phyloP scores from a whole-genome alignment of 176 grass and related monocot genomes.

The Dendrocalamus sinicus region DNA sequence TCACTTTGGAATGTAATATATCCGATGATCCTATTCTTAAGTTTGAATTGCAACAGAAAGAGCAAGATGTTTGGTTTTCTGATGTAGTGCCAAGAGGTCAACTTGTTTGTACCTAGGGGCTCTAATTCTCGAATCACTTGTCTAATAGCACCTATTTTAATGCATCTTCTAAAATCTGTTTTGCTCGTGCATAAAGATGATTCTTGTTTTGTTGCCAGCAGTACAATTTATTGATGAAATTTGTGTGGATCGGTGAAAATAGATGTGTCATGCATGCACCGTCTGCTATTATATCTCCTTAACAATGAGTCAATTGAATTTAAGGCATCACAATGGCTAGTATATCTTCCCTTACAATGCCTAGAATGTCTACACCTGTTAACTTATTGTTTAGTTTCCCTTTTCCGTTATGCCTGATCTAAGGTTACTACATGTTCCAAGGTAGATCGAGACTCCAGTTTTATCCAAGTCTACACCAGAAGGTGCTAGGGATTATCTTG shows the following conservation, averaged over 20 bases:
- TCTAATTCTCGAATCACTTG: conserved; percentile 9
- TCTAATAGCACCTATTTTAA: conserved; percentile 24
- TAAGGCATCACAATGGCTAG: neutral
- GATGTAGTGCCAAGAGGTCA: neutral
- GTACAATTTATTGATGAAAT: neutral
- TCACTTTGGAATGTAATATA: neutral
- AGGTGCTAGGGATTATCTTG: conserved; percentile 97
- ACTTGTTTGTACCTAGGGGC: neutral
- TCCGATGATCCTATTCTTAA: neutral
- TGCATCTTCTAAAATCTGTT: neutral
- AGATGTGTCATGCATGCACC: neutral
- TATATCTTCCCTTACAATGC: neutral
- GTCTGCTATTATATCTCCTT: neutral
- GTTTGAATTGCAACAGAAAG: neutral
- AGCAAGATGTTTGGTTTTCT: neutral
- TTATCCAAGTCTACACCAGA: conserved; percentile 97
- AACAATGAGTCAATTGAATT: neutral
- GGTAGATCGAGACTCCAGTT: conserved; percentile 99
- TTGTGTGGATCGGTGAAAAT: conserved; percentile 9
- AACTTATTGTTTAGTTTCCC: neutral
- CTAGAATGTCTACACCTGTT: conserved; percentile 1
- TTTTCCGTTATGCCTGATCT: conserved; percentile 34
- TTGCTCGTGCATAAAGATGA: conserved; percentile 1
- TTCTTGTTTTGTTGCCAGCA: neutral
- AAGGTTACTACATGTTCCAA: conserved; percentile 68